Evolutionary conservation across 306 rosid species (phyloP).

Genomic region (Lathyrus aphaca): DNA sequence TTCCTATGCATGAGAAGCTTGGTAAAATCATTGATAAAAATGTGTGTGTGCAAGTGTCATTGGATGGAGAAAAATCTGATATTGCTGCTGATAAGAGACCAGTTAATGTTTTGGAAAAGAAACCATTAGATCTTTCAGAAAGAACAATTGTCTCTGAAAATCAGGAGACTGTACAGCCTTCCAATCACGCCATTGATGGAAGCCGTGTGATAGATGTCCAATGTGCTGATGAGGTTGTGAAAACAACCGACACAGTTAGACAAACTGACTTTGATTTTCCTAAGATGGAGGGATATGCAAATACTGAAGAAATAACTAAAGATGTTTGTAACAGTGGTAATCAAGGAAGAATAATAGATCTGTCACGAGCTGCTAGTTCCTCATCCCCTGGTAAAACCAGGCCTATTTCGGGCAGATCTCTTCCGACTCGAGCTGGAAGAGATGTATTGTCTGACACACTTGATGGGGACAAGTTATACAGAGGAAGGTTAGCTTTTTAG

Average conservation of each 20-base stretch:
- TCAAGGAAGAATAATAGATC: conserved; percentile 71
- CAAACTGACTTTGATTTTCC: conserved; percentile 44
- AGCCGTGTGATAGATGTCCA: conserved; percentile 46
- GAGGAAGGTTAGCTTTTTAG: conserved; percentile 71
- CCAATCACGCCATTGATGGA: conserved; percentile 40
- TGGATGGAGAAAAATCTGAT: conserved; percentile 43
- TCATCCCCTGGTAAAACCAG: conserved; percentile 65
- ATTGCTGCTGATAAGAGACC: conserved; percentile 40
- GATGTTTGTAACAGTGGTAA: conserved; percentile 55
- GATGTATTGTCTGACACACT: conserved; percentile 57
- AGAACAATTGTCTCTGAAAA: conserved; percentile 34
- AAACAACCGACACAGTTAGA: conserved; percentile 47
- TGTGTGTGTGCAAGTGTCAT: conserved; percentile 42
- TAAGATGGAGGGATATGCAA: conserved; percentile 48
- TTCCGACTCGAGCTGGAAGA: conserved; percentile 56
- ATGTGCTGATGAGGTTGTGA: conserved; percentile 50
- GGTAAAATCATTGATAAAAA: conserved; percentile 38
- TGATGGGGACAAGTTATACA: conserved; percentile 54
- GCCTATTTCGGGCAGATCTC: conserved; percentile 51
- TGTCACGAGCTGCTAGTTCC: conserved; percentile 57
- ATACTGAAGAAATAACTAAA: conserved; percentile 56
- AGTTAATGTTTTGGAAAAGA: conserved; percentile 34
- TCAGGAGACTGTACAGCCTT: conserved; percentile 43
- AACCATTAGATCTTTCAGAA: conserved; percentile 41
- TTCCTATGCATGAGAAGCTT: conserved; percentile 45